Evolutionary conservation across 257 asterid species (phyloP), one percentile per base, ranked within the genome.

Genomic region (Solanum etuberosum): DNA sequence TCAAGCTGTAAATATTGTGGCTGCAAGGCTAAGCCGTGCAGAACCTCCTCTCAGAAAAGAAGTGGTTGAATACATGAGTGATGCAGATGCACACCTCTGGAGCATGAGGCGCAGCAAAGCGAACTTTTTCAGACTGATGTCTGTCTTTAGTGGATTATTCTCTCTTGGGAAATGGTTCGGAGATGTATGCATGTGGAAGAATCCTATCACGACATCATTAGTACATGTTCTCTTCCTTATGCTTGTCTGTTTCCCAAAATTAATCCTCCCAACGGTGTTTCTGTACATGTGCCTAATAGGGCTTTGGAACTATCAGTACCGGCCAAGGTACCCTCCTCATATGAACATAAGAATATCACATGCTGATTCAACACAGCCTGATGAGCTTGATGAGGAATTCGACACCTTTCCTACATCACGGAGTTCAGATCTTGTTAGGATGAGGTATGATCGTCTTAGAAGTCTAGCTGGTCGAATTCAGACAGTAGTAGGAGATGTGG

Each of bases 31-130:
- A 18, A 91, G 96, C 92, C 91, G 99, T 37, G 92, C 99, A 6
- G 98, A 96, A 82, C 99, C 99, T 27, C 98, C 98, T 84, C 93
- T 96, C 83, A 91, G 91, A 37, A 94, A 92, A 89, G 99, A 96
- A 90, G 94, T 96, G 15, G 91, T 94, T 3, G 98, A 93, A 86
- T 96, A 96, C 88, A 94, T 96, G 98, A 92, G 89, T 1, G 98
- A 94, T 82, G 93, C 97, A 1, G 93, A 95, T 84, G 91, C 98
- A 9, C 99, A 96, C 85, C 94, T 96, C 32, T 96, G 98, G 98
- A 96, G 98, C 95, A 94, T 96, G 98, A 92, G 99, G 90, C 93
- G 97, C 9, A 96, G 99, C 92, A 96, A 95, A 89, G 98, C 98
- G 0, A 96, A 94, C 87, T 95, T 95, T 90, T 93, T 91, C 94